These are phyloP conservation scores for Sclerotinia borealis DNA, from an alignment of 2,329 filamentous ascomycete genomes.

Conservation along the genomic window DNA sequence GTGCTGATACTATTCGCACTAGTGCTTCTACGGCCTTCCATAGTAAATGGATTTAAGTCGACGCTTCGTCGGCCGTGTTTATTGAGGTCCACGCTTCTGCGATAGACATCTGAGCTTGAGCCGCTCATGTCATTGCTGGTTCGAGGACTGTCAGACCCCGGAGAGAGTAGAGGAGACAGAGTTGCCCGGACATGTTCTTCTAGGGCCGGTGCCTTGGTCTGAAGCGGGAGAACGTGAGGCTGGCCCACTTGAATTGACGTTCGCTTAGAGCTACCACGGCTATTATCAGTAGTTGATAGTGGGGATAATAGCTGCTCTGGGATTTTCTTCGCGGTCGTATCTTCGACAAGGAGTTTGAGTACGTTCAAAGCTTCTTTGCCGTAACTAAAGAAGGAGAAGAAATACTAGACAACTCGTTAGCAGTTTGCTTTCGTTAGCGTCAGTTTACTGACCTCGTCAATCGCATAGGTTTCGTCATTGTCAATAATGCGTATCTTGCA, in stretches of 20 bases:
- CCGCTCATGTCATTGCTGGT: slow-evolving; percentile 48
- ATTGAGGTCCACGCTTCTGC: slow-evolving; percentile 45
- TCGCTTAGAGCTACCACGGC: slow-evolving; percentile 23
- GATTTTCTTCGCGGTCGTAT: slow-evolving; percentile 31
- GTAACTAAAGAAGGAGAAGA: slow-evolving; percentile 89
- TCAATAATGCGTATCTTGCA: slow-evolving; percentile 91
- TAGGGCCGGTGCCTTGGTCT: slow-evolving; percentile 32
- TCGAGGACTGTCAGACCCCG: slow-evolving; percentile 42
- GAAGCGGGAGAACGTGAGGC: slow-evolving; percentile 18
- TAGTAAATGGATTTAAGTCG: slow-evolving; percentile 42
- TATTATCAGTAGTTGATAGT: slow-evolving; percentile 16
- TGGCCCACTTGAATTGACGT: slow-evolving; percentile 21
- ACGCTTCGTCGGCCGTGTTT: slow-evolving; percentile 40
- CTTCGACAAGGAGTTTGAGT: slow-evolving; percentile 44
- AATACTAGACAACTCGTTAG: slow-evolving; percentile 59
- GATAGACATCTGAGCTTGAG: slow-evolving; percentile 49
- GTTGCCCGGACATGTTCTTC: slow-evolving; percentile 57
- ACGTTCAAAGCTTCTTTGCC: slow-evolving; percentile 78
- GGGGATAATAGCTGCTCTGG: slow-evolving; percentile 28
- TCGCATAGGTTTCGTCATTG: slow-evolving; percentile 87
- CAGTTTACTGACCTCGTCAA: slow-evolving; percentile 67
- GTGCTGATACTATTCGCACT: slow-evolving; percentile 41
- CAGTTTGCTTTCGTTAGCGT: slow-evolving; percentile 1
- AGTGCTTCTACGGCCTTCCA: slow-evolving; percentile 52
- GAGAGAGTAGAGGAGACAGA: slow-evolving; percentile 43